Evolutionary conservation across 176 grass and related monocot genomes (phyloP), one percentile per base, ranked within the genome.

Genomic region (Oryza rufipogon): DNA sequence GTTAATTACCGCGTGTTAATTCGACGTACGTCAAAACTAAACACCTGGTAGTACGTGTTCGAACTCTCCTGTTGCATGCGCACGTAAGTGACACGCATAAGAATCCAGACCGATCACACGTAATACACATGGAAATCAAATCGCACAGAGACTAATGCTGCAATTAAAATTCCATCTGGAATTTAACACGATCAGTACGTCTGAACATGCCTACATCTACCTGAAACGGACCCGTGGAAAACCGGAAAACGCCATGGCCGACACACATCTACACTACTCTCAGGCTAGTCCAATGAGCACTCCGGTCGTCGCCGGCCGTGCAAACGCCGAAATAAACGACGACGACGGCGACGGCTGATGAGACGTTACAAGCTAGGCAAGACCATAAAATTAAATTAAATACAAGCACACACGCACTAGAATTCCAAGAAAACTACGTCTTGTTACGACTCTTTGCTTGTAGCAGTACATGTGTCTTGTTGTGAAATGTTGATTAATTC

Each of bases 401-500:
- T 8, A 20, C 19, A 20, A 44, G 42, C 54, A 69, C 6, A 26
- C 6, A 26, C 12, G 58, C n/a, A 41, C 6, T 7, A 16, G 48
- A 66, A 63, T 42, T 60, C 11, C 4, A 44, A 45, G 15, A 45
- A 41, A 48, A 76, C 49, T 67, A 67, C 3, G 44, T 9, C 47
- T 58, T 1, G 14, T 58, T 1, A 20, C 14, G 73, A 44, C 33
- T 54, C 47, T 67, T 67, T 78, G 17, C 47, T 52, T 80, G 42
- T 2, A 9, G 32, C 26, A 38, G 36, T 1, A 26, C 0, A 4
- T 6, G 19, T 30, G 46, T 75, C 19, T 36, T 20, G 2, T 22
- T 65, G 25, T 64, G 54, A 85, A 61, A 47, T 46, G 33, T 77
- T 70, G 83, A 77, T 77, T 28, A 70, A 52, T 48, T 54, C 5